These are phyloP conservation scores for Nemania sp. DNA, from an alignment of 2,329 filamentous ascomycete genomes.

Conservation along the genomic window DNA sequence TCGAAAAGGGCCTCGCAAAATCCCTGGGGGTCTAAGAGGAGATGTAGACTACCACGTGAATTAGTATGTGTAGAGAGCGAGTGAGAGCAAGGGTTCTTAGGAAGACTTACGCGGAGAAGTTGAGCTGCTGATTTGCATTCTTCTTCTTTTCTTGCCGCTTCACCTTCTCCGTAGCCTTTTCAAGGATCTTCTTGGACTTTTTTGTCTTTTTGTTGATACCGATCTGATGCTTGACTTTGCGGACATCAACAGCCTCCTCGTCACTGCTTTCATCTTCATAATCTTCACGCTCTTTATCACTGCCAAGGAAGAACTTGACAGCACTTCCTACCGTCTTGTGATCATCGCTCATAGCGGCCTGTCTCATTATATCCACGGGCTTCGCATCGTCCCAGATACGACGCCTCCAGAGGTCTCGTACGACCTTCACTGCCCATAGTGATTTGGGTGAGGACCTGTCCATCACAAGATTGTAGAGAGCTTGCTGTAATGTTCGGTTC, in stretches of 20 bases:
- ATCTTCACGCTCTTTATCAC: slow-evolving; percentile 95
- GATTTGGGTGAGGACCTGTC: slow-evolving; percentile 88
- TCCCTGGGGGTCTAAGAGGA: slow-evolving; percentile 92
- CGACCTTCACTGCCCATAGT: slow-evolving; percentile 96
- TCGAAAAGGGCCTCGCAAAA: slow-evolving; percentile 91
- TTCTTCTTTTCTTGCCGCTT: slow-evolving; percentile 90
- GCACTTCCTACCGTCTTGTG: slow-evolving; percentile 91
- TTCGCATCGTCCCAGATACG: slow-evolving; percentile 96
- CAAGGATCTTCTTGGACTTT: slow-evolving; percentile 83
- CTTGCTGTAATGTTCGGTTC: slow-evolving; percentile 92
- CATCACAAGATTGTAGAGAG: slow-evolving; percentile 90
- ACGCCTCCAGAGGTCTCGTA: slow-evolving; percentile 93
- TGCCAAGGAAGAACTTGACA: slow-evolving; percentile 93
- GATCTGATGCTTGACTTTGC: slow-evolving; percentile 83
- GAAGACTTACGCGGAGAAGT: slow-evolving; percentile 79
- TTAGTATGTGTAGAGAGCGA: slow-evolving; percentile 20
- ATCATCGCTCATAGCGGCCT: slow-evolving; percentile 87
- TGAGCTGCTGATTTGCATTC: slow-evolving; percentile 85
- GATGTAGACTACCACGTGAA: slow-evolving; percentile 68
- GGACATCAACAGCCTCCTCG: slow-evolving; percentile 82
- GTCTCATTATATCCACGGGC: slow-evolving; percentile 98
- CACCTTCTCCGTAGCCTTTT: slow-evolving; percentile 83
- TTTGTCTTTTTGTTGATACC: slow-evolving; percentile 97
- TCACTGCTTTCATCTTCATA: slow-evolving; percentile 89
- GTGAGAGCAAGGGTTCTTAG: background rate